Conservation (phyloP, 208 protist genomes). For the Trypanosoma theileri region DNA sequence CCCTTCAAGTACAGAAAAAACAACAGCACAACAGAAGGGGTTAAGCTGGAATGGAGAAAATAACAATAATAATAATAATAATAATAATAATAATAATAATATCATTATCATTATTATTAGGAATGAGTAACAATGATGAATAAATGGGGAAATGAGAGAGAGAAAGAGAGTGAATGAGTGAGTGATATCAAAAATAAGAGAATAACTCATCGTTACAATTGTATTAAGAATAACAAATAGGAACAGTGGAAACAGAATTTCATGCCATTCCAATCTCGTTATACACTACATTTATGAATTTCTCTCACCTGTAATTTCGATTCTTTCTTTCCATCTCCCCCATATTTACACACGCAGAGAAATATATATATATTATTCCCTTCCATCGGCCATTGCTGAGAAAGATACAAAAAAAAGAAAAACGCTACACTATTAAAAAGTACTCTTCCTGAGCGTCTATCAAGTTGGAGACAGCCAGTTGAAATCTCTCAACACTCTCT, state of each 20-base stretch:
- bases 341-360: background rate
- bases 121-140: background rate
- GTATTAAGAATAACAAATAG: too few species aligned
- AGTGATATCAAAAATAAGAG: background rate
- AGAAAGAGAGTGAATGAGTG: background rate
- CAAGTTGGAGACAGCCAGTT: conserved; percentile 75
- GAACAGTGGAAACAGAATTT: too few species aligned
- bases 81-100: too few species aligned
- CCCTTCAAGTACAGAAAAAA: too few species aligned
- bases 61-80: too few species aligned
- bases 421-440: conserved; percentile 43
- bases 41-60: too few species aligned
- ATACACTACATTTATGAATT: background rate
- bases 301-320: background rate
- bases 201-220: background rate
- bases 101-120: background rate
- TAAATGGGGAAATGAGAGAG: conserved; percentile 6
- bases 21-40: too few species aligned
- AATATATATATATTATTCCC: too few species aligned
- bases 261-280: background rate
- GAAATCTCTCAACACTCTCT: conserved; percentile 64
- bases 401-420: background rate
- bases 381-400: too few species aligned
- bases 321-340: background rate
- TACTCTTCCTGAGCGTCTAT: conserved; percentile 74